Conservation (phyloP, 257 asterid genomes). For the Gardenia jasminoides region DNA sequence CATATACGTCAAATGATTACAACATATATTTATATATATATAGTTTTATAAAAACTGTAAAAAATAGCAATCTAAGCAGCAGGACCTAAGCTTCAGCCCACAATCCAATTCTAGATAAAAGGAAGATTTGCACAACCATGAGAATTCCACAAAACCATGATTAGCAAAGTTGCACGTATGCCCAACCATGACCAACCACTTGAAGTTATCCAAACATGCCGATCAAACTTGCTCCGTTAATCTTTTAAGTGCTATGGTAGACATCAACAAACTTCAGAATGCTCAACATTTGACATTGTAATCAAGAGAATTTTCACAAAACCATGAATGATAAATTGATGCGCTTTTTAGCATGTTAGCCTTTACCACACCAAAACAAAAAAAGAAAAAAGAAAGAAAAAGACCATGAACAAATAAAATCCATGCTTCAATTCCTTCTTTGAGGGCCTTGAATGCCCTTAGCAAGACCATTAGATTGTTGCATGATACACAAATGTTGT, state of each 20-base stretch:
- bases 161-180: not conserved
- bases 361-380: no score
- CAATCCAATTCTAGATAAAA: no score
- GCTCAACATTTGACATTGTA: not conserved
- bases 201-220: not conserved
- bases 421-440: not conserved
- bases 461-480: not conserved
- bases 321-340: not conserved
- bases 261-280: not conserved
- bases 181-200: not conserved
- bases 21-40: no score
- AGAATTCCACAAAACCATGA: no score
- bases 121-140: no score
- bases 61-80: no score
- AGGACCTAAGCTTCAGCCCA: no score
- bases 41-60: no score
- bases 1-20: no score
- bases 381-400: no score
- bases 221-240: not conserved
- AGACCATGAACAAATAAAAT: no score
- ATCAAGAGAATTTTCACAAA: not conserved
- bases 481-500: not conserved
- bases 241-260: not conserved
- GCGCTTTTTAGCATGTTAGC: not conserved
- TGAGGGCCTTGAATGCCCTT: not conserved